A percentile compares a stretch with the other conserved stretches of the same genome.
Evolutionary conservation across 1,284 basidiomycete genomes (phyloP).

Genomic region (Naganishia liquefaciens): DNA sequence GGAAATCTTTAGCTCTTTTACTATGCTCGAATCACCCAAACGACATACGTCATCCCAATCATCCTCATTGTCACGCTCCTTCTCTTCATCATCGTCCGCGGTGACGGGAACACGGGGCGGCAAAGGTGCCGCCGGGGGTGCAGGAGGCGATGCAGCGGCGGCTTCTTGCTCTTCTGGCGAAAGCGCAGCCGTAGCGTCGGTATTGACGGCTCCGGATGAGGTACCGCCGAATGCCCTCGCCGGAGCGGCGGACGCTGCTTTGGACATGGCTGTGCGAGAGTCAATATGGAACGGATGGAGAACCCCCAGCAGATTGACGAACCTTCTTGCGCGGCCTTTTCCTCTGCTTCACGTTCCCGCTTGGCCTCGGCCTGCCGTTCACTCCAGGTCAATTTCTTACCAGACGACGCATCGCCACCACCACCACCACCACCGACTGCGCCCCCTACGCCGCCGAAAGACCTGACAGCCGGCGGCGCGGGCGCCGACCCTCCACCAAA

Average conservation of each 20-base stretch:
- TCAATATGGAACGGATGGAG: slow-evolving; percentile 52
- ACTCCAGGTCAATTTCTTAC: slow-evolving; percentile 83
- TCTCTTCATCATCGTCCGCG: slow-evolving; percentile 38
- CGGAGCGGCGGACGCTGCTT: slow-evolving; percentile 48
- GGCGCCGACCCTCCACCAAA: slow-evolving; percentile 10
- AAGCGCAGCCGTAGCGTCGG: slow-evolving; percentile 13
- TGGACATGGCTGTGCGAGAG: slow-evolving; percentile 39
- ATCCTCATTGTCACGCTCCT: slow-evolving; percentile 45
- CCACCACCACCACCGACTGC: slow-evolving; percentile 40
- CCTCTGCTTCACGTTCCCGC: slow-evolving; percentile 79
- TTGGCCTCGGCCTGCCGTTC: slow-evolving; percentile 84
- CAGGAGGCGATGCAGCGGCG: slow-evolving; percentile 45
- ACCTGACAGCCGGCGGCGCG: slow-evolving; percentile 34
- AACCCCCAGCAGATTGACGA: slow-evolving; percentile 42
- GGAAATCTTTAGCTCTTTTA: slow-evolving; percentile 2
- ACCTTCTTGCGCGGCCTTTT: slow-evolving; percentile 60
- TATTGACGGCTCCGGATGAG: slow-evolving; percentile 31
- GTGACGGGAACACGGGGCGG: slow-evolving; percentile 37
- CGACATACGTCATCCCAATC: slow-evolving; percentile 33
- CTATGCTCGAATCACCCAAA: too few species aligned
- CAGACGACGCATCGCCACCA: slow-evolving; percentile 34
- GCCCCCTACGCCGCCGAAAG: slow-evolving; percentile 56
- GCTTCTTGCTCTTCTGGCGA: slow-evolving; percentile 43
- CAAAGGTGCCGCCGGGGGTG: slow-evolving; percentile 49
- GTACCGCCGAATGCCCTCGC: slow-evolving; percentile 39